Evolutionary conservation across 805 yeast genomes (phyloP).

Genomic region (Teunomyces kruisii): DNA sequence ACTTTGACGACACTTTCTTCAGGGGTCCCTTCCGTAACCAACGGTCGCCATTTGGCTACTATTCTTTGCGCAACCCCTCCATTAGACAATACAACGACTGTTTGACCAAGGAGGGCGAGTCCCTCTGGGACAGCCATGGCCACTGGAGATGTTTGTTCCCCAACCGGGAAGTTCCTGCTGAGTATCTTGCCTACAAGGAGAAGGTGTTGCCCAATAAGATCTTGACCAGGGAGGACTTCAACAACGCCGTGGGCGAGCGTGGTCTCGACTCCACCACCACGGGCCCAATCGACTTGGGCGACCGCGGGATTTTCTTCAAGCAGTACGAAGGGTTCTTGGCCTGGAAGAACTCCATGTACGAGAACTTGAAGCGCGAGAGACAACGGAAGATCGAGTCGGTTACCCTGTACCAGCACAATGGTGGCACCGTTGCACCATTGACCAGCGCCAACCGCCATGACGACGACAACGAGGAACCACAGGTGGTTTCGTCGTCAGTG

Average conservation of each 20-base stretch:
- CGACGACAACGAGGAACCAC: background rate
- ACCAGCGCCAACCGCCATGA: no score
- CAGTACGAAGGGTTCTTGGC: conserved; percentile 63
- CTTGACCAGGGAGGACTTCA: conserved; percentile 61
- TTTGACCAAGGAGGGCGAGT: conserved; percentile 59
- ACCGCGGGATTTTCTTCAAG: conserved; percentile 59
- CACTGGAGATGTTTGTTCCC: conserved; percentile 93
- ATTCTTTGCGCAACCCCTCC: conserved; percentile 60
- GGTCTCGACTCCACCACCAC: conserved; percentile 5
- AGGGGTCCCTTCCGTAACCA: background rate
- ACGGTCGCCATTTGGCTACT: conserved; percentile 43
- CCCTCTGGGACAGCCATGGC: conserved; percentile 83
- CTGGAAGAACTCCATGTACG: conserved; percentile 63
- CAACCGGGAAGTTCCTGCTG: conserved; percentile 35
- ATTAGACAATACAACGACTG: conserved; percentile 62
- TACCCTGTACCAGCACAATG: no score
- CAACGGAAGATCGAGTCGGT: background rate
- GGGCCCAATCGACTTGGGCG: conserved; percentile 39
- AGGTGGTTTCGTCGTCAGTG: conserved; percentile 29
- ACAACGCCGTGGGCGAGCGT: conserved; percentile 21
- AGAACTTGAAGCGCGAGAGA: conserved; percentile 36
- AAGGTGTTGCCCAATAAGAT: conserved; percentile 26
- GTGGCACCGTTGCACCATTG: no score
- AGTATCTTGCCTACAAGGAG: conserved; percentile 27
- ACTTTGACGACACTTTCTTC: conserved; percentile 2